Evolutionary conservation across 768 basidiomycete genomes (phyloP).

Genomic region (Vararia minispora): DNA sequence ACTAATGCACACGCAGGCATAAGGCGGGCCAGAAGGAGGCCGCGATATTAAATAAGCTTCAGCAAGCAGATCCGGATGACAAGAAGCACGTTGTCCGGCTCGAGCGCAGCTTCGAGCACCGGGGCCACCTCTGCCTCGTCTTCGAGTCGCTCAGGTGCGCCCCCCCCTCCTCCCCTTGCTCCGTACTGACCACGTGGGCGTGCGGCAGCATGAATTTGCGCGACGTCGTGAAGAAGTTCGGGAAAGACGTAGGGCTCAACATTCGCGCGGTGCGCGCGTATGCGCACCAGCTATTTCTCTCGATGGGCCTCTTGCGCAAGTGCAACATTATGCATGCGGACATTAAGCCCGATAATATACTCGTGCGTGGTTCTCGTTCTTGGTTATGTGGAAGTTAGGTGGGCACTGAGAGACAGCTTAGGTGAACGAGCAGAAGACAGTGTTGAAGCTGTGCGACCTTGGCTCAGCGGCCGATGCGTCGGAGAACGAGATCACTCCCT

Average conservation of each 20-base stretch:
- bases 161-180: background rate
- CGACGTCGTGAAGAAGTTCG: slow-evolving; percentile 95
- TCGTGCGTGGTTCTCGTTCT: slow-evolving; percentile 40
- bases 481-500: slow-evolving; percentile 96
- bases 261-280: slow-evolving; percentile 98
- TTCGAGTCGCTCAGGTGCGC: slow-evolving; percentile 86
- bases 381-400: background rate
- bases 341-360: slow-evolving; percentile 96
- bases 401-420: slow-evolving; percentile 27
- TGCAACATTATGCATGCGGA: slow-evolving; percentile 96
- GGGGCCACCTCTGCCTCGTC: slow-evolving; percentile 92
- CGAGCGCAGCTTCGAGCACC: slow-evolving; percentile 91
- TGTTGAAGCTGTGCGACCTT: slow-evolving; percentile 90
- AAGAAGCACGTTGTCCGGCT: slow-evolving; percentile 94
- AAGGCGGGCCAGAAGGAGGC: slow-evolving; percentile 91
- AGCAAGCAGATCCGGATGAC: slow-evolving; percentile 87
- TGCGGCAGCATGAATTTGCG: slow-evolving; percentile 93
- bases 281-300: slow-evolving; percentile 89
- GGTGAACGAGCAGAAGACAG: slow-evolving; percentile 92
- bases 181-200: slow-evolving; percentile 4
- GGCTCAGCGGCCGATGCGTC: slow-evolving; percentile 94
- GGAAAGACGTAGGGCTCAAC: slow-evolving; percentile 94
- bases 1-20: slow-evolving; percentile 45
- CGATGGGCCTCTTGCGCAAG: slow-evolving; percentile 76
- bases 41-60: slow-evolving; percentile 78